Conservation (phyloP, 1,139 yeast genomes). For the Candida neerlandica region DNA sequence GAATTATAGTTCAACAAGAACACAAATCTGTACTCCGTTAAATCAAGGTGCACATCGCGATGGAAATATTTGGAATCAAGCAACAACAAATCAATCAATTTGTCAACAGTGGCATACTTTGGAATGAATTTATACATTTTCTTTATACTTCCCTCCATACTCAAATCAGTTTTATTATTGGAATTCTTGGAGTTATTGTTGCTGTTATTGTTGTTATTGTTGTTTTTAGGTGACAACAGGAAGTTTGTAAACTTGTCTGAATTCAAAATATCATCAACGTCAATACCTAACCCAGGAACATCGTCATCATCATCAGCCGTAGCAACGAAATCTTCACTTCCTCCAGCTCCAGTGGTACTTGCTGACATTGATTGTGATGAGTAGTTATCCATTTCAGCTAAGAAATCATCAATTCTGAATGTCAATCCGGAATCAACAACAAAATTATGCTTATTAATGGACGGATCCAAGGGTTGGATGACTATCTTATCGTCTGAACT, state of each 20-base stretch:
- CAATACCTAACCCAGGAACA: conserved; percentile 47
- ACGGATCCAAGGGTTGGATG: conserved; percentile 21
- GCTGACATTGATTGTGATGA: conserved; percentile 12
- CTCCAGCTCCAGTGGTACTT: conserved; percentile 15
- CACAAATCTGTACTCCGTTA: conserved; percentile 47
- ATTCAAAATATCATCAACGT: conserved; percentile 48
- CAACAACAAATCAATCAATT: conserved; percentile 43
- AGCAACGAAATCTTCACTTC: conserved; percentile 21
- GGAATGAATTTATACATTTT: conserved; percentile 32
- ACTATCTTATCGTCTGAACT: conserved; percentile 17
- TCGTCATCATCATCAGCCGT: conserved; percentile 36
- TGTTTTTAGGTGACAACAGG: conserved; percentile 22
- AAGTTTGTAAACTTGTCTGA: conserved; percentile 45
- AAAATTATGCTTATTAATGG: conserved; percentile 28
- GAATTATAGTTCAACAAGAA: conserved; percentile 47
- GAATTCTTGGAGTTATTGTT: neutral
- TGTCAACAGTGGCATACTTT: conserved; percentile 43
- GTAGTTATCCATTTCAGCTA: conserved; percentile 24
- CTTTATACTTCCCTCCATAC: conserved; percentile 8
- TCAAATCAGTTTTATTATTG: neutral
- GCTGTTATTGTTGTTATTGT: conserved; percentile 6
- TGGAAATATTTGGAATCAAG: conserved; percentile 44
- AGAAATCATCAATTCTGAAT: conserved; percentile 44
- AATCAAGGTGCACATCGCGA: conserved; percentile 40
- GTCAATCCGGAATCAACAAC: conserved; percentile 37